Conservation (phyloP, 768 basidiomycete species). For the Kwoniella heveanensis region DNA sequence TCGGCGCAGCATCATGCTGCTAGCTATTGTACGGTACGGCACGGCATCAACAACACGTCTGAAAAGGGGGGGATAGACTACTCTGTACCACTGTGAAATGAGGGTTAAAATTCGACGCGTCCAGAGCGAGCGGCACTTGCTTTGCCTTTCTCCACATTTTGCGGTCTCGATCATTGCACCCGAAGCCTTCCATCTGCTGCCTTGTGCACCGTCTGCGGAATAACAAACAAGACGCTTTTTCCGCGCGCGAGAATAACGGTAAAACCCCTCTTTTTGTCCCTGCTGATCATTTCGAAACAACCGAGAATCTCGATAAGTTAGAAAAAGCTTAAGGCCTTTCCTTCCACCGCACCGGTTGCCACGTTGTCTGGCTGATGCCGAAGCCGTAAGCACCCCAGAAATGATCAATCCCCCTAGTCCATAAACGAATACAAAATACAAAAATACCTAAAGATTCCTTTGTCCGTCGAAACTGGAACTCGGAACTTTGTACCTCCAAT, state of each 20-base stretch:
- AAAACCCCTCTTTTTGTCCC: not conserved
- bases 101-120: constrained; percentile 1
- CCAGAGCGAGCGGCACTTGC: not conserved
- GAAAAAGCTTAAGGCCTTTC: no score
- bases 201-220: no score
- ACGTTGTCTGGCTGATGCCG: not conserved
- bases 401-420: not conserved
- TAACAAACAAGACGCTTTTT: no score
- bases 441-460: constrained; percentile 1
- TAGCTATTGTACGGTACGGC: not conserved
- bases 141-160: not conserved
- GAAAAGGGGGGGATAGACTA: not conserved
- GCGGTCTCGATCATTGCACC: no score
- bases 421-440: not conserved
- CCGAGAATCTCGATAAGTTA: not conserved
- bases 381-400: constrained; percentile 2
- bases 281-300: constrained; percentile 1
- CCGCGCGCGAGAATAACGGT: not conserved
- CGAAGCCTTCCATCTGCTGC: no score
- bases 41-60: not conserved
- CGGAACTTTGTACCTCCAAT: not conserved
- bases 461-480: not conserved
- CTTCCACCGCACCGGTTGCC: not conserved
- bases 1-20: not conserved
- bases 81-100: not conserved